Evolutionary conservation across 306 rosid species (phyloP).

Genomic region (Ceratonia siliqua): DNA sequence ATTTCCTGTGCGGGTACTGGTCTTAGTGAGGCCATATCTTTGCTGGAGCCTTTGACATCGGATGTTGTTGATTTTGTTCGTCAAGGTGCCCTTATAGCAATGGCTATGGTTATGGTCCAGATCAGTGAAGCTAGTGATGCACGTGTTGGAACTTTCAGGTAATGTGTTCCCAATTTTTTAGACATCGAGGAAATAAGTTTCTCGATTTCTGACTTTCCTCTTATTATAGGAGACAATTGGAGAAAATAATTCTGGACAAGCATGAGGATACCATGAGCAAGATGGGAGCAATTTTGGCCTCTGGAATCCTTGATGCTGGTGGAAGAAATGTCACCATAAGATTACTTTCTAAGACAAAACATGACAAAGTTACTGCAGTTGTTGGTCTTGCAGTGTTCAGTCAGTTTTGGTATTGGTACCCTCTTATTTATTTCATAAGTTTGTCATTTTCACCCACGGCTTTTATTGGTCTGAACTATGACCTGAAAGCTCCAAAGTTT

Average conservation of each 20-base stretch:
- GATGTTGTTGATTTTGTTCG: slow-evolving; percentile 99
- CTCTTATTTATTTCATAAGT: slow-evolving; percentile 91
- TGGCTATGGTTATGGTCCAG: slow-evolving; percentile 99
- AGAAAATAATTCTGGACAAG: slow-evolving; percentile 94
- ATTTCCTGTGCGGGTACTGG: slow-evolving; percentile 99
- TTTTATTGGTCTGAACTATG: slow-evolving; percentile 82
- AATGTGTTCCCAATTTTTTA: slow-evolving; percentile 14
- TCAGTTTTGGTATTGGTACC: slow-evolving; percentile 99
- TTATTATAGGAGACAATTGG: slow-evolving; percentile 79
- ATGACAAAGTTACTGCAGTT: slow-evolving; percentile 92
- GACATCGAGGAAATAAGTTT: neutral
- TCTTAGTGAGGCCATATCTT: slow-evolving; percentile 93
- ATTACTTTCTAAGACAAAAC: slow-evolving; percentile 89
- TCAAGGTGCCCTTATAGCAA: slow-evolving; percentile 98
- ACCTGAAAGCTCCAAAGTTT: slow-evolving; percentile 87
- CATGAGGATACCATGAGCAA: slow-evolving; percentile 99
- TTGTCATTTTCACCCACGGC: slow-evolving; percentile 94
- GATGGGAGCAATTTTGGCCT: slow-evolving; percentile 99
- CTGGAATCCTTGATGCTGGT: slow-evolving; percentile 99
- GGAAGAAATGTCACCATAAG: slow-evolving; percentile 97
- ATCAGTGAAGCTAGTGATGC: slow-evolving; percentile 95
- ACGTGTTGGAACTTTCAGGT: slow-evolving; percentile 96
- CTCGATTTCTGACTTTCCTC: slow-evolving; percentile 17
- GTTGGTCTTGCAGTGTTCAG: slow-evolving; percentile 99
- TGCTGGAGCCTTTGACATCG: slow-evolving; percentile 94